Evolutionary conservation across 31 red algal genomes (phyloP), one percentile per base, ranked within the genome.

Genomic region (Asparagopsis taxiformis): DNA sequence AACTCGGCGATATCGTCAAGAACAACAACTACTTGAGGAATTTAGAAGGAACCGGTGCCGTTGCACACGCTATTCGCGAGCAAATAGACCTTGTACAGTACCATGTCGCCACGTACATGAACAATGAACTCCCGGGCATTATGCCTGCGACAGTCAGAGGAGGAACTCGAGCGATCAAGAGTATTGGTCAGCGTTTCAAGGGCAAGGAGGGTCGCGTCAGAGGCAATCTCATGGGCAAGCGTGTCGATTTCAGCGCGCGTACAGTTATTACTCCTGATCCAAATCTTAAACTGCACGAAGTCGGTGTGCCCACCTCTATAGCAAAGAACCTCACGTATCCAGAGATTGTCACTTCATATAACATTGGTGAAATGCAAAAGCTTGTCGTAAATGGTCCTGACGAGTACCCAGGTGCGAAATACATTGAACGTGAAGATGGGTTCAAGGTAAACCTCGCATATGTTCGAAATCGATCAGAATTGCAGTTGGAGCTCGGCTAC

Each of bases 191-290:
- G 72, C 87, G 96, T 25, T 91, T 99, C 55, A 95, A 95, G 53
- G 96, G 96, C 31, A 99, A 99, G 60, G 91, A 99, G 62, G 96
- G 96, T 51, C 83, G 96, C 41, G 84, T 99, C 30, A 72, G 96
- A 55, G 91, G 91, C 38, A 99, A 99, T 67, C 44, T 99, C 43
- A 99, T 94, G 91, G 96, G 96, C 26, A 99, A 99, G 70, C 90
- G 96, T 65, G 96, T 99, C 33, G 86, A 99, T 60, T 99, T 95
- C 80, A 92, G 87, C 34, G 96, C 96, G 32, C 75, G 96, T 39
- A 99, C 96, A 1, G 96, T 99, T 6, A 99, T 99, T 50, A 95
- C 96, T 24, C 85, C 96, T 15, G 96, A 99, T 65, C 96, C 96
- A 1, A 91, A 94, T 55, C 70, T 99, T 32, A 74, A 46, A 53